Evolutionary conservation across 1,139 yeast genomes (phyloP).

Genomic region (Meyerozyma carpophila): DNA sequence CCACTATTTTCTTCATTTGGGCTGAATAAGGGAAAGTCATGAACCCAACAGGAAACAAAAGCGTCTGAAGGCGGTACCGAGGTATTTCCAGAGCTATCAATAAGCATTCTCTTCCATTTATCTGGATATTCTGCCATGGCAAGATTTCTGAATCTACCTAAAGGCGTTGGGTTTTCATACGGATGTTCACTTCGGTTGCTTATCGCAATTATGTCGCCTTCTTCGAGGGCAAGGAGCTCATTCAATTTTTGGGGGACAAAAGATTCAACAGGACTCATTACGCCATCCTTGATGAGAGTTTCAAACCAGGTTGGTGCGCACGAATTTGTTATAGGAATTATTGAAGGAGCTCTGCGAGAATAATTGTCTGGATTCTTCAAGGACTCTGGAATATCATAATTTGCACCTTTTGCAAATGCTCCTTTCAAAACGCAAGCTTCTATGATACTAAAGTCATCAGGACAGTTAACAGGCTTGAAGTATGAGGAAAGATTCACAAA

Average conservation of each 20-base stretch:
- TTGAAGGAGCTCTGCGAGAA: conserved; percentile 54
- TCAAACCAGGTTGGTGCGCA: conserved; percentile 41
- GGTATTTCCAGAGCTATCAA: conserved; percentile 11
- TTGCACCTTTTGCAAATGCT: conserved; percentile 33
- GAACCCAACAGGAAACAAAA: conserved; percentile 80
- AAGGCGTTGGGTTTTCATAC: conserved; percentile 93
- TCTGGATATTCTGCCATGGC: conserved; percentile 52
- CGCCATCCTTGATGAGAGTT: conserved; percentile 25
- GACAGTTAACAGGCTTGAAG: conserved; percentile 28
- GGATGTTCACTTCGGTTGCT: conserved; percentile 60
- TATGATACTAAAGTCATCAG: conserved; percentile 50
- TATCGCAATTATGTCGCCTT: conserved; percentile 75
- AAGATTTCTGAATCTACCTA: conserved; percentile 79
- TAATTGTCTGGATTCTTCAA: conserved; percentile 44
- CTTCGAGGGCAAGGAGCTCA: conserved; percentile 32
- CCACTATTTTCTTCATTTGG: conserved; percentile 46
- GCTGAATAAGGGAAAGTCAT: conserved; percentile 83
- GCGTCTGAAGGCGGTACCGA: conserved; percentile 15
- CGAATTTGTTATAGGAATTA: conserved; percentile 40
- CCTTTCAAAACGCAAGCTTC: conserved; percentile 64
- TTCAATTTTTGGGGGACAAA: conserved; percentile 22
- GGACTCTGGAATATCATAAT: conserved; percentile 29
- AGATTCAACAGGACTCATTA: conserved; percentile 12
- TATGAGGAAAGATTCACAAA: conserved; percentile 44
- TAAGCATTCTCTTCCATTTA: conserved; percentile 43